Evolutionary conservation across 1,139 yeast genomes (phyloP), one percentile per base, ranked within the genome.

Genomic region (Yamadazyma trypodendri): DNA sequence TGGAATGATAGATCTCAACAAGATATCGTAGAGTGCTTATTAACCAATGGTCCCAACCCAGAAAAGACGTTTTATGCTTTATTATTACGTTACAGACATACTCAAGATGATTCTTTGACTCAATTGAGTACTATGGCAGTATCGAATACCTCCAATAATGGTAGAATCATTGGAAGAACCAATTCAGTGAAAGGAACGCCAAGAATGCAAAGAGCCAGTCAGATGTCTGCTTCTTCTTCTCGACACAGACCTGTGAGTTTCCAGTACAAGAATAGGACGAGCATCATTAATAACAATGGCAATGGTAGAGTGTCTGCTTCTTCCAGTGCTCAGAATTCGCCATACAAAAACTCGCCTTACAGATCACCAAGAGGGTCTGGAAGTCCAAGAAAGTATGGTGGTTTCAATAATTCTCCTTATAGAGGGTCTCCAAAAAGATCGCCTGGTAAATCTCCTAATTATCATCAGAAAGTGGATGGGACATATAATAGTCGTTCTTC

Each of bases 21-120:
- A 23, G 82, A 79, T 41, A 82, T 84, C 12, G 61, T 77, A 23
- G 58, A 61, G 27, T 75, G 79, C 49, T 63, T 84, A 35, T 69
- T 77, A 48, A 72, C 65, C 39, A 66, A 68, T 28, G 86, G 83
- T 22, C 71, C 79, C 18, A 81, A 79, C 47, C 77, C 88, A 3
- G 92, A 84, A 57, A 84, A 84, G 61, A 82, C 87, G 29, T 80
- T 84, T 52, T 84, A 84, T 51, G 85, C 86, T 13, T 65, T 84
- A 40, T 65, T 84, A 37, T 59, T 75, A 54, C 69, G 79, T 48
- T 78, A 78, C 54, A 69, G 78, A 49, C 72, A 71, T 43, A 68
- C 67, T 36, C 79, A 75, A 49, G 71, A 63, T 34, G 65, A 60
- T 28, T 46, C 38, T 38, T 16, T 20, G 34, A 34, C 33, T 20